These are phyloP conservation scores for Myxozyma kluyveri DNA, from an alignment of 805 yeast genomes.

Conservation along the genomic window DNA sequence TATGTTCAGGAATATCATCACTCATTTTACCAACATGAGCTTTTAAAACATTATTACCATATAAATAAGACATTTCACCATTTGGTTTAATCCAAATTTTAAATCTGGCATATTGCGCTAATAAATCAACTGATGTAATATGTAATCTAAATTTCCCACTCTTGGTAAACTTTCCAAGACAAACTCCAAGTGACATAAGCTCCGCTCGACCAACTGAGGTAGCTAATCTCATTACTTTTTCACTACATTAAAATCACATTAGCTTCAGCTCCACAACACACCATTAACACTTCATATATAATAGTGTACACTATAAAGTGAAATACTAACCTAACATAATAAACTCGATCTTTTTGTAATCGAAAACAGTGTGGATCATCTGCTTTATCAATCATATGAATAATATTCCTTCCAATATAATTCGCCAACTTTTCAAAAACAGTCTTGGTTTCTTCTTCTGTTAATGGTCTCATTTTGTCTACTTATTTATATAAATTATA, in stretches of 20 bases:
- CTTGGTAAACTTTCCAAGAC: slow-evolving; percentile 96
- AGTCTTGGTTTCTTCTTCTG: slow-evolving; percentile 94
- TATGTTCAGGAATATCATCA: slow-evolving; percentile 97
- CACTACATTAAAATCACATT: slow-evolving; percentile 9
- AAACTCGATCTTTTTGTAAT: slow-evolving; percentile 93
- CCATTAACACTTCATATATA: neutral
- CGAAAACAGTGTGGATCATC: slow-evolving; percentile 92
- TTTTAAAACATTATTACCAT: slow-evolving; percentile 93
- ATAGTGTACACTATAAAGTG: neutral
- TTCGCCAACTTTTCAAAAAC: slow-evolving; percentile 95
- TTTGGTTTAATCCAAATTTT: slow-evolving; percentile 95
- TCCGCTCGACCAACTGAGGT: slow-evolving; percentile 86
- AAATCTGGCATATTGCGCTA: slow-evolving; percentile 85
- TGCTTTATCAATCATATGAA: slow-evolving; percentile 74
- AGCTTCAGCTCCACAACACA: neutral
- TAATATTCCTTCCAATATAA: slow-evolving; percentile 93
- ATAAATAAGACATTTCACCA: slow-evolving; percentile 97
- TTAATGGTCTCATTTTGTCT: slow-evolving; percentile 76
- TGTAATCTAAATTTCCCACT: slow-evolving; percentile 95
- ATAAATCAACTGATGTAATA: slow-evolving; percentile 79
- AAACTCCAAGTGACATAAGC: slow-evolving; percentile 87
- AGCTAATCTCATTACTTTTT: slow-evolving; percentile 57
- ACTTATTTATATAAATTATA: neutral
- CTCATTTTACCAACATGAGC: slow-evolving; percentile 97
- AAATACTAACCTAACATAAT: slow-evolving; percentile 57